Conservation (phyloP, 1,139 yeast species). For the Candida glucosophila region DNA sequence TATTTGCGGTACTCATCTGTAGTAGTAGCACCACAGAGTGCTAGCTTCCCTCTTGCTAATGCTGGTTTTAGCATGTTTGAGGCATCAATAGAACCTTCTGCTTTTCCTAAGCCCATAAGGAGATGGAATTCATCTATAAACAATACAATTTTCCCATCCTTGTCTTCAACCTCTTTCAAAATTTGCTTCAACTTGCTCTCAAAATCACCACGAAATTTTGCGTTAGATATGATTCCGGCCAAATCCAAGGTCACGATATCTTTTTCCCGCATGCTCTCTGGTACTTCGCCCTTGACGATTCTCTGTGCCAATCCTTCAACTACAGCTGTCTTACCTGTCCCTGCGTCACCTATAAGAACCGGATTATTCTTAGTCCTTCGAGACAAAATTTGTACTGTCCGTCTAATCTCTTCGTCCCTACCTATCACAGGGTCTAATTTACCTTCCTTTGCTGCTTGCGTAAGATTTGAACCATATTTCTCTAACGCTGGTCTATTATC, state of each 20-base stretch:
- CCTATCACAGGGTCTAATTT: slow-evolving; percentile 96
- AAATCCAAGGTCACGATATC: slow-evolving; percentile 76
- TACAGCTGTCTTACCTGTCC: slow-evolving; percentile 95
- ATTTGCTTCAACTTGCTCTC: slow-evolving; percentile 84
- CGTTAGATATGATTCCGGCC: slow-evolving; percentile 87
- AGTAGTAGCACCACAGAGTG: slow-evolving; percentile 96
- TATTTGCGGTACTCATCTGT: slow-evolving; percentile 79
- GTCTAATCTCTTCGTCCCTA: slow-evolving; percentile 85
- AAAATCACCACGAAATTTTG: slow-evolving; percentile 92
- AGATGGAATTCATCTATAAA: slow-evolving; percentile 92
- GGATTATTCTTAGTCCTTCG: slow-evolving; percentile 94
- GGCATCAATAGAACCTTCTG: slow-evolving; percentile 95
- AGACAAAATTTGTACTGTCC: slow-evolving; percentile 87
- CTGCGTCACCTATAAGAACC: slow-evolving; percentile 89
- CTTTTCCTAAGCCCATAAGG: slow-evolving; percentile 85
- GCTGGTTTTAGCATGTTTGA: slow-evolving; percentile 90
- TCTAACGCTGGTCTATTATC: slow-evolving; percentile 72
- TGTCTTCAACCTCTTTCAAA: slow-evolving; percentile 78
- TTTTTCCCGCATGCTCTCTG: slow-evolving; percentile 85
- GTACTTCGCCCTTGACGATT: slow-evolving; percentile 85
- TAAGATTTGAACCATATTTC: slow-evolving; percentile 79
- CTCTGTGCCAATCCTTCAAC: slow-evolving; percentile 96
- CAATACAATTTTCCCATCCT: slow-evolving; percentile 68
- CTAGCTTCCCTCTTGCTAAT: slow-evolving; percentile 83
- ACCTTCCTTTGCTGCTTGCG: slow-evolving; percentile 80